Percentiles rank a stretch among this genome's conserved stretches.
phyloP scores from a whole-genome alignment of 768 basidiomycete genomes.

The Tricholoma sp. region DNA sequence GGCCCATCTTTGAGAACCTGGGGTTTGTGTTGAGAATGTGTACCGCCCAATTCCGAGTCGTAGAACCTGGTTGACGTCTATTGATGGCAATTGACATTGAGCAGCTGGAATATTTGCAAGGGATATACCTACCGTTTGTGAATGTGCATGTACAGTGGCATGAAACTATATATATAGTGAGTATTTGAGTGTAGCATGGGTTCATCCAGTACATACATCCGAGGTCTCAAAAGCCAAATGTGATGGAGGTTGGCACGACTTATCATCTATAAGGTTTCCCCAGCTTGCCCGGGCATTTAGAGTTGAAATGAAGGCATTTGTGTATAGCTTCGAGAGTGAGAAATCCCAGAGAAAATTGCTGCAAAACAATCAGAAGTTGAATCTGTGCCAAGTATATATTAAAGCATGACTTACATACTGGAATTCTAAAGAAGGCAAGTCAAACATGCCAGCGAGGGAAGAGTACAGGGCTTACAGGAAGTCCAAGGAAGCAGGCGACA shows the following conservation, averaged over 20 bases:
- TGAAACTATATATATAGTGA: neutral
- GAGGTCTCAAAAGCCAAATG: neutral
- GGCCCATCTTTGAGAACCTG: neutral
- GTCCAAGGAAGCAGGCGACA: conserved; percentile 36
- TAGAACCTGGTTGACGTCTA: conserved; percentile 1
- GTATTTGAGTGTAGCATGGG: neutral
- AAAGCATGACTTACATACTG: conserved; percentile 15
- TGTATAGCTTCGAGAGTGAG: conserved; percentile 22
- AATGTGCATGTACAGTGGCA: neutral
- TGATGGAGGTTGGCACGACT: neutral
- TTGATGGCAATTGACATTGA: no score
- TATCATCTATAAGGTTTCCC: neutral
- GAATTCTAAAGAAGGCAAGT: conserved; percentile 12
- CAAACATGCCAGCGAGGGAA: neutral
- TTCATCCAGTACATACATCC: neutral
- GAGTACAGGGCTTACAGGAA: conserved; percentile 25
- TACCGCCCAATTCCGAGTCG: conserved; percentile 1
- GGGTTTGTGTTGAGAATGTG: neutral
- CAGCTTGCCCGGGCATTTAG: conserved; percentile 1
- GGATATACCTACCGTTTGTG: neutral
- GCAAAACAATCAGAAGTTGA: neutral
- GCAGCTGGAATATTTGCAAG: no score
- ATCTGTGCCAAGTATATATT: neutral
- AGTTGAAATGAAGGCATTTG: conserved; percentile 14
- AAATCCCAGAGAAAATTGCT: conserved; percentile 27